These are phyloP conservation scores for Colletotrichum sojae DNA, from an alignment of 2,329 filamentous ascomycete species.

Conservation along the genomic window DNA sequence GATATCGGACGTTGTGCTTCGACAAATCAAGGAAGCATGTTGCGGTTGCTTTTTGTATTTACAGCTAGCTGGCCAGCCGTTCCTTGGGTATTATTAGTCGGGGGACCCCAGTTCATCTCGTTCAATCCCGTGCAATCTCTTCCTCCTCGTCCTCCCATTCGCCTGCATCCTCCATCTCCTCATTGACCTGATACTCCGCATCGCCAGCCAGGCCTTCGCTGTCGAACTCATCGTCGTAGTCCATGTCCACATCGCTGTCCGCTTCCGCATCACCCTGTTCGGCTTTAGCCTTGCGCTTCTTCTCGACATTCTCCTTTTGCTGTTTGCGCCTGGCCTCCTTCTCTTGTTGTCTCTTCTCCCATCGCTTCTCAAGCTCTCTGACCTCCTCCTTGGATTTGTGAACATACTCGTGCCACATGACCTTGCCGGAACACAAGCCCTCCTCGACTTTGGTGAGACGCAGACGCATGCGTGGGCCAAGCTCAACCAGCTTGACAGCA, in stretches of 20 bases:
- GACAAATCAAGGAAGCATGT: background rate
- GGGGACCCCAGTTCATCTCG: background rate
- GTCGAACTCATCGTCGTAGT: slow-evolving; percentile 65
- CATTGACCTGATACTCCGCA: slow-evolving; percentile 64
- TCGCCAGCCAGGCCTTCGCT: slow-evolving; percentile 66
- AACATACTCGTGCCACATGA: slow-evolving; percentile 98
- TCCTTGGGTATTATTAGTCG: slow-evolving; percentile 34
- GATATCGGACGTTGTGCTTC: too few species aligned
- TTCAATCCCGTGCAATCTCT: slow-evolving; percentile 52
- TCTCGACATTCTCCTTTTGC: slow-evolving; percentile 92
- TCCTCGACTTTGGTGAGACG: slow-evolving; percentile 97
- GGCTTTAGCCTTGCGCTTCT: slow-evolving; percentile 75
- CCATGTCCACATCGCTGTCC: slow-evolving; percentile 55
- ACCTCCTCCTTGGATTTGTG: slow-evolving; percentile 86
- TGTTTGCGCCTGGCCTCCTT: slow-evolving; percentile 86
- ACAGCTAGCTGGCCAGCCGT: background rate
- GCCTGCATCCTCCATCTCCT: slow-evolving; percentile 63
- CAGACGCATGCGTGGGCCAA: slow-evolving; percentile 91
- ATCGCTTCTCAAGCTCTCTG: slow-evolving; percentile 83
- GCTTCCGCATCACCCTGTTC: slow-evolving; percentile 52
- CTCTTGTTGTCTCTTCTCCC: slow-evolving; percentile 82
- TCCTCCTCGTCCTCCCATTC: slow-evolving; percentile 68
- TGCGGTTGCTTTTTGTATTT: background rate
- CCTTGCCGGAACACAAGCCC: slow-evolving; percentile 87
- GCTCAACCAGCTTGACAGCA: slow-evolving; percentile 91